Conservation (phyloP, 2,329 filamentous ascomycete genomes). For the Zymoseptoria tritici region DNA sequence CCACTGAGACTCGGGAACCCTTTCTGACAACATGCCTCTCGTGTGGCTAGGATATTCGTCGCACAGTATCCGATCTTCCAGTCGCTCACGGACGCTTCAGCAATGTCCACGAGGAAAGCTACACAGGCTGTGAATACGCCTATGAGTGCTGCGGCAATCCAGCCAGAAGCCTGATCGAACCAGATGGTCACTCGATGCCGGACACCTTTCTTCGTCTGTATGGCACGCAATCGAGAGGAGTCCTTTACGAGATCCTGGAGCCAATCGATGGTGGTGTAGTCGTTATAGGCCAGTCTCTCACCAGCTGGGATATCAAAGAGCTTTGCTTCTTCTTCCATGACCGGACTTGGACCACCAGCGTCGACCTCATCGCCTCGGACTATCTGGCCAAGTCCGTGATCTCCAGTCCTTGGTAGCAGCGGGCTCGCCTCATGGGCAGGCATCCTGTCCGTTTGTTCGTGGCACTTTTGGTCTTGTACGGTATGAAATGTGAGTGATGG, state of each 20-base stretch:
- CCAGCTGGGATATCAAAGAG: constrained; percentile 42
- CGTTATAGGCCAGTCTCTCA: constrained; percentile 52
- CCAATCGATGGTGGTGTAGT: constrained; percentile 58
- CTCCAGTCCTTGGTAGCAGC: constrained; percentile 25
- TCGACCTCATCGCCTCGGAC: constrained; percentile 34
- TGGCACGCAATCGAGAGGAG: constrained; percentile 44
- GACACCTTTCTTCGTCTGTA: constrained; percentile 39
- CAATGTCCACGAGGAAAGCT: constrained; percentile 50
- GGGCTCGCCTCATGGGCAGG: constrained; percentile 27
- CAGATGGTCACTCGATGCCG: constrained; percentile 33
- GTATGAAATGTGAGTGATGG: neutral
- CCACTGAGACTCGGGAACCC: constrained; percentile 25
- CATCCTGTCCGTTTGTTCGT: constrained; percentile 2
- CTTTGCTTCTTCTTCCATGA: constrained; percentile 44
- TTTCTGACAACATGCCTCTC: constrained; percentile 44
- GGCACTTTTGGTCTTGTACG: neutral
- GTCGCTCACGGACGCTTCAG: constrained; percentile 48
- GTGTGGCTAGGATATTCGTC: constrained; percentile 38
- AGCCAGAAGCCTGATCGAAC: constrained; percentile 48
- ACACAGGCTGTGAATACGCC: constrained; percentile 49
- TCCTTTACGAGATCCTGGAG: constrained; percentile 54
- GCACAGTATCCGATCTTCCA: constrained; percentile 53
- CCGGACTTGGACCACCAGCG: constrained; percentile 36
- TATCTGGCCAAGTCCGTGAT: constrained; percentile 10
- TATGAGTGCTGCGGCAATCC: constrained; percentile 49